Base-by-base conservation (phyloP, 2,329 filamentous ascomycete species). In the Karstenula rhodostoma region DNA sequence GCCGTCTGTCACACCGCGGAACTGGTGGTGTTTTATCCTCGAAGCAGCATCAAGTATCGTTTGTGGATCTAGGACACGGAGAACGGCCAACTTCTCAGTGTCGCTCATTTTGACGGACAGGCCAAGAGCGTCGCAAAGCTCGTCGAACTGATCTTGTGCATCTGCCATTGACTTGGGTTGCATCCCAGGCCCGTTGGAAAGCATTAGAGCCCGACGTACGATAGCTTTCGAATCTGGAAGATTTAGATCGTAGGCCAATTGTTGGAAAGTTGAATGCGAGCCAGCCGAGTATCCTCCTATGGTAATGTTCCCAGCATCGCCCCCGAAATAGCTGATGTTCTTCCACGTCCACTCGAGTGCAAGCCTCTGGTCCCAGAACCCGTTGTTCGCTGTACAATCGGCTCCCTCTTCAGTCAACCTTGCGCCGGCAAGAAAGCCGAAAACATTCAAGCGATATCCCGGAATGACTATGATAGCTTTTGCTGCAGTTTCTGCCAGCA, bases 211-310 rank as follows among this genome's bases (percentile, higher is more conserved):
- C 55, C 83, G 76, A 57, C 81, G 82, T 56, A 87, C 80, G 44
- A 87, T 75, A 0, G 79, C 71, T 48, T 83, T 78, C 4, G 77
- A 69, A 10, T 78, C 76, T 0, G 83, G 79, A 19, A 83, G 78
- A 55, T 79, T 81, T 9, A 87, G 77, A 65, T 88, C 86, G 63
- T 87, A 84, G 10, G 84, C 81, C 2, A 87, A 72, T 70, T 87
- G 86, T 57, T 87, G 81, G 66, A 87, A 87, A 2, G 82, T 79
- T 2, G 83, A 85, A 66, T 87, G 84, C 2, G 84, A 79, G 1
- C 85, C 85, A 1, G 86, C 86, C 4, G 84, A 86, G 65, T 87
- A 87, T 2, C 85, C 85, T 1, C 75, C 81, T 22, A 87, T 76
- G 0, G 84, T 86, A 56, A 87, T 84, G 56, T 84, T 83, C 2